Evolutionary conservation across 495 filamentous ascomycete species (phyloP).

Genomic region (Penicillium dipodomyicola): DNA sequence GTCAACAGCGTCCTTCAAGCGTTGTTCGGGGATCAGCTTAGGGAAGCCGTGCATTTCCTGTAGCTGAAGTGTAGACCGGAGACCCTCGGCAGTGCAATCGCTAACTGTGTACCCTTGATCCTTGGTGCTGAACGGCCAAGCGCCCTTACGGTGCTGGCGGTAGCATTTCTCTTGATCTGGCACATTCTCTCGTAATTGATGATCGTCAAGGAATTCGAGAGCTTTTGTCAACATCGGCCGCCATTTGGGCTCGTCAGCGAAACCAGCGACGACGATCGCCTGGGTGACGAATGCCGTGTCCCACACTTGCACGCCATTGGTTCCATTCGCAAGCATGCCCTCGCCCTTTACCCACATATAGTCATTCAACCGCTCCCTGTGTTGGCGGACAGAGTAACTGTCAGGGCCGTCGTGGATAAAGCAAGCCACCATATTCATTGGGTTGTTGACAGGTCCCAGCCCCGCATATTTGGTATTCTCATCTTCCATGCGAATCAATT

Average conservation of each 20-base stretch:
- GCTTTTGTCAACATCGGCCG: conserved; percentile 80
- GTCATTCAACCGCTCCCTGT: conserved; percentile 77
- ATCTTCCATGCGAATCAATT: conserved; percentile 84
- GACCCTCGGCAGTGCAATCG: conserved; percentile 87
- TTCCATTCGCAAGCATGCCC: conserved; percentile 93
- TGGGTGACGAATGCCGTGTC: conserved; percentile 90
- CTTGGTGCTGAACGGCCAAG: conserved; percentile 91
- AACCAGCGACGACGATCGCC: conserved; percentile 70
- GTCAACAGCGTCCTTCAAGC: conserved; percentile 84
- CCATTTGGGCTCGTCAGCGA: conserved; percentile 75
- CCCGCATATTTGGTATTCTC: conserved; percentile 85
- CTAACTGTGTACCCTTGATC: conserved; percentile 93
- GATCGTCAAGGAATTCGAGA: conserved; percentile 81
- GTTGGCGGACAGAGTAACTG: conserved; percentile 69
- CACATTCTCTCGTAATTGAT: conserved; percentile 86
- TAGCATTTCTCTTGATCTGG: conserved; percentile 78
- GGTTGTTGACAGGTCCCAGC: conserved; percentile 83
- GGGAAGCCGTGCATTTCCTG: conserved; percentile 79
- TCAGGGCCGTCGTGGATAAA: conserved; percentile 81
- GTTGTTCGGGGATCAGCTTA: conserved; percentile 64
- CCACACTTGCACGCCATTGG: conserved; percentile 95
- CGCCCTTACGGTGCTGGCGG: conserved; percentile 88
- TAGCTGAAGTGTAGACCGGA: conserved; percentile 82
- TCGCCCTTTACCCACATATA: conserved; percentile 90
- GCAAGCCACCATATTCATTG: conserved; percentile 82